Base-by-base conservation (phyloP, 2,329 filamentous ascomycete species). In the Stemphylium vesicarium region DNA sequence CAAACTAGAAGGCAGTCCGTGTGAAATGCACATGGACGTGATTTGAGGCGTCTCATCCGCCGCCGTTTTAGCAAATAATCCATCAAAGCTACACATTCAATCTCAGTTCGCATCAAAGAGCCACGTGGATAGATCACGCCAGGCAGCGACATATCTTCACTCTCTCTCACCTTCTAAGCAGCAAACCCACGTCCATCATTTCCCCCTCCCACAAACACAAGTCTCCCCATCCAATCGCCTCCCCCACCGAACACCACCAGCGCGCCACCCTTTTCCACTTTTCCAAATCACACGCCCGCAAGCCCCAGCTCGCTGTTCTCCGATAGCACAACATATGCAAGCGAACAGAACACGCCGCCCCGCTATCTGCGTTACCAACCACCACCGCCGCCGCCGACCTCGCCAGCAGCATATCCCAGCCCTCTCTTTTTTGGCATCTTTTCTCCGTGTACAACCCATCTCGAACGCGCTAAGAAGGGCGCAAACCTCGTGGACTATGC, bases 21-120 rank as follows among this genome's bases (percentile, higher is more conserved):
- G 60, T 16, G 68, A 68, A 50, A 46, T 70, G 51, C 55, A 63
- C 16, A 70, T 70, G 68, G 63, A 68, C 11, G 66, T 70, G 3
- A 70, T 70, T 29, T 70, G 50, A 68, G 9, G 7, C 16, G 16
- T 8, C 26, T 32, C 4, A n/a, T 6, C 12, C n/a, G 13, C 6
- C 12, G 13, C 29, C 7, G 22, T 20, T 15, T 16, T 43, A 43
- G 26, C 26, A 2, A 29, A 29, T 11, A 29, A 29, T 10, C 26
- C 6, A 26, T 7, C 24, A 20, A 26, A 26, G 24, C 24, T 26
- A 26, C 24, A 26, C 24, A 26, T 26, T 26, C 24, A 9, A 26
- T 8, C 24, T 26, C 24, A 26, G 24, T 26, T 6, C 26, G 2
- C 26, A 29, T 29, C 26, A 8, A 18, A 22, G 4, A 33, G 20